These are phyloP conservation scores for Elaeis oleifera DNA, from an alignment of 202 grass and related monocot species.

Conservation along the genomic window DNA sequence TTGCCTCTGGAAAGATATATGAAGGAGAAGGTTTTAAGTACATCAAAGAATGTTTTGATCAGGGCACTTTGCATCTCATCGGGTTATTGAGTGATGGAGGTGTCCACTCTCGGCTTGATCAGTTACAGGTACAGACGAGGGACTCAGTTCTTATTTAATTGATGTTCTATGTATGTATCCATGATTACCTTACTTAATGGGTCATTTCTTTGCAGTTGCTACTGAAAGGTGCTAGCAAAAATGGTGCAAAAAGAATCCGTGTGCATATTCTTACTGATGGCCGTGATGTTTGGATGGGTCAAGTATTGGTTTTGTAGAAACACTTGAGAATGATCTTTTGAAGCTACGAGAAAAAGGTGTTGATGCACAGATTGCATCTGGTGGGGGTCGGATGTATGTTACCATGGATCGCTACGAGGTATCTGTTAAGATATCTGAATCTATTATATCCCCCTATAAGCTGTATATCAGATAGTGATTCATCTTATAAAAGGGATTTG, in stretches of 20 bases:
- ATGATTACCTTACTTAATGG: no score
- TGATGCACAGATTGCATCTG: conserved; percentile 82
- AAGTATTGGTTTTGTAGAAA: conserved; percentile 81
- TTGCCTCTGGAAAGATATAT: conserved; percentile 83
- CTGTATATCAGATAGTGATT: no score
- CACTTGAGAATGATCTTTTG: conserved; percentile 64
- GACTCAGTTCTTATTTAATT: no score
- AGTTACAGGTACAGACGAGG: conserved; percentile 53
- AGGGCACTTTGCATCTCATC: conserved; percentile 77
- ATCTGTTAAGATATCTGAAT: neutral
- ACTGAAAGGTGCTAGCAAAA: conserved; percentile 75
- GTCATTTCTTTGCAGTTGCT: conserved; percentile 51
- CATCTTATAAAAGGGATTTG: no score
- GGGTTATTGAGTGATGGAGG: conserved; percentile 94
- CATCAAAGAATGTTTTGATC: conserved; percentile 75
- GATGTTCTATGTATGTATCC: no score
- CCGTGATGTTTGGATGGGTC: conserved; percentile 96
- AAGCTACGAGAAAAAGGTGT: conserved; percentile 64
- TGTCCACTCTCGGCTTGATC: conserved; percentile 90
- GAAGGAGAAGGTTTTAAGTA: conserved; percentile 82
- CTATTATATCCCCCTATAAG: no score
- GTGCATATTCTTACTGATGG: conserved; percentile 92
- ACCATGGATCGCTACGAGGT: conserved; percentile 99
- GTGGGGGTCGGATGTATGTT: conserved; percentile 95
- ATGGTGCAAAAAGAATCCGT: conserved; percentile 80